Base-by-base conservation (phyloP, 306 rosid genomes). In the Dryas drummondii region DNA sequence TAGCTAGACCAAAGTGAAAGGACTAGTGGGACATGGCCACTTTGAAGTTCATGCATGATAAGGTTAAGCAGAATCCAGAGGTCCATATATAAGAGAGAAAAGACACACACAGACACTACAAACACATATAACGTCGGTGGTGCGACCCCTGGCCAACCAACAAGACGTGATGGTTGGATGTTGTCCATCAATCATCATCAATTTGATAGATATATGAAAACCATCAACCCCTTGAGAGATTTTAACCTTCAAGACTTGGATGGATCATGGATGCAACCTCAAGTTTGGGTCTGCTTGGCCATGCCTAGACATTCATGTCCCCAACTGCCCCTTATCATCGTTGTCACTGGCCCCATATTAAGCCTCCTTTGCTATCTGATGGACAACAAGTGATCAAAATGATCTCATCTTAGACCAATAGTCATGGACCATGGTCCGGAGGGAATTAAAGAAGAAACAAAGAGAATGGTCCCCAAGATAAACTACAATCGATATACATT, bases 261-360 rank as follows among this genome's bases (percentile, higher is more conserved):
- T 66, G 68, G 78, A 22, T n/a, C n/a, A n/a, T 19, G 0, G 0
- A 19, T 22, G 22, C 69, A 44, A 40, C 79, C 74, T 15, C 17
- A 32, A 37, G 71, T 77, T 74, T 44, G 80, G 71, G 15, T 22
- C 1, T 85, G 94, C 78, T 76, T 78, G 9, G 52, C 19, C 56
- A 68, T 40, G 75, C 82, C 76, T 71, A 83, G 91, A 87, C 94
- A 89, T 1, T 50, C 67, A 67, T 85, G 91, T 82, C 73, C 89
- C 91, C 75, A 70, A 61, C 15, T 47, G 57, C 73, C 45, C 51
- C 68, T 13, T 71, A 22, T 22, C 48, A 68, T 68, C 27, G 49
- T 27, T 73, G 47, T 19, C 84, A 15, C 77, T 56, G 0, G 55
- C 19, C 19, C 68, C 19, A 13, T 19, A 79, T 46, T 40, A 58